phyloP scores from a whole-genome alignment of 2,329 filamentous ascomycete species.

The Hirsutella thompsonii region DNA sequence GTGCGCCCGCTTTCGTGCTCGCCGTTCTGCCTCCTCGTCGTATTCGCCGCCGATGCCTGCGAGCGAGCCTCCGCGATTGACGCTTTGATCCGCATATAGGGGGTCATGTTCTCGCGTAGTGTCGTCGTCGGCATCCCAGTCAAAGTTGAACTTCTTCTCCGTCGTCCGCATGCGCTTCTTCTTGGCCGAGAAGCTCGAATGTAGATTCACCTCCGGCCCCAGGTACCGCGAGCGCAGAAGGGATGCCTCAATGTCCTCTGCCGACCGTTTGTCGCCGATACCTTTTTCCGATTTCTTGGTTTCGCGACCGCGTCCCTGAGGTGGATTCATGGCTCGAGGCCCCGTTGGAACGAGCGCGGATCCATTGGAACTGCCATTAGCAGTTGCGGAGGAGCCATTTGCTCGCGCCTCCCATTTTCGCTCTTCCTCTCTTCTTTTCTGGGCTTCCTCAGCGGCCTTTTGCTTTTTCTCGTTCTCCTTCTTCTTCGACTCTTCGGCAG shows the following conservation, averaged over 20 bases:
- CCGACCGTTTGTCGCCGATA: constrained; percentile 24
- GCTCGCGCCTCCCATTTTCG: constrained; percentile 19
- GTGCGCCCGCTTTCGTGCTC: constrained; percentile 45
- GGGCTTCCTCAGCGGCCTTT: constrained; percentile 43
- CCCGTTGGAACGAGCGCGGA: constrained; percentile 47
- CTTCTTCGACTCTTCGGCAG: constrained; percentile 65
- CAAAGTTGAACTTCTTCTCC: constrained; percentile 97
- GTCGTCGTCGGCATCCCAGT: constrained; percentile 92
- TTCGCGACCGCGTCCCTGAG: constrained; percentile 29
- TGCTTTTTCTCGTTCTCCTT: constrained; percentile 45
- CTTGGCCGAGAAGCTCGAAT: constrained; percentile 79
- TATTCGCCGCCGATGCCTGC: constrained; percentile 37
- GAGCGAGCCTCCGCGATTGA: constrained; percentile 22
- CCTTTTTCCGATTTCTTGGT: constrained; percentile 25
- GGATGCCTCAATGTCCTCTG: constrained; percentile 57
- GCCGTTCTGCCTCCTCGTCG: constrained; percentile 41
- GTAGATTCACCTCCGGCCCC: constrained; percentile 73
- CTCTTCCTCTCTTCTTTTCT: constrained; percentile 57
- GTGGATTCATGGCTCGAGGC: constrained; percentile 49
- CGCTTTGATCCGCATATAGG: constrained; percentile 40
- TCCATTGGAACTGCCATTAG: constrained; percentile 12
- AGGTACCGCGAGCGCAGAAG: constrained; percentile 76
- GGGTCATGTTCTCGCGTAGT: constrained; percentile 60
- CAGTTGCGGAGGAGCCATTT: constrained; percentile 12
- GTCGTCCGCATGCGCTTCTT: constrained; percentile 91